Percentiles rank a stretch among this genome's conserved stretches.
Evolutionary conservation across 495 filamentous ascomycete species (phyloP).

Genomic region (Daldinia decipiens): DNA sequence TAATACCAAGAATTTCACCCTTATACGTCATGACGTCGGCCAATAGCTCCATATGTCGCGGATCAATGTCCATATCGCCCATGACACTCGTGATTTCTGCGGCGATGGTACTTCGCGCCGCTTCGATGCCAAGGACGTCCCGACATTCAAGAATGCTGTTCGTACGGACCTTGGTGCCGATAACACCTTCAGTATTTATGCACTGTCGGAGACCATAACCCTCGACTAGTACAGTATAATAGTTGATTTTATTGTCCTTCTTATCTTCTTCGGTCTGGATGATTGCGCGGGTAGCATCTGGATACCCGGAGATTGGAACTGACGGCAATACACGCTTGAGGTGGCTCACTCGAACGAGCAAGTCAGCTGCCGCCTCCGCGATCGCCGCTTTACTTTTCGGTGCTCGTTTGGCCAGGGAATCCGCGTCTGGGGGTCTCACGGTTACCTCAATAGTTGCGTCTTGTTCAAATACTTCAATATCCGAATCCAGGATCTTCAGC

Average conservation of each 20-base stretch:
- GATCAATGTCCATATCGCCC: constrained; percentile 94
- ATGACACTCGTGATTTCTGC: constrained; percentile 84
- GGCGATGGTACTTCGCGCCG: constrained; percentile 85
- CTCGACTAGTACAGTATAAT: constrained; percentile 86
- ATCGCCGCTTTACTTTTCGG: constrained; percentile 62
- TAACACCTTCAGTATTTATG: constrained; percentile 90
- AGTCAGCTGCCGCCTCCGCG: constrained; percentile 68
- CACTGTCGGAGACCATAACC: constrained; percentile 89
- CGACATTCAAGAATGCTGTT: constrained; percentile 93
- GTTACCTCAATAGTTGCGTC: constrained; percentile 66
- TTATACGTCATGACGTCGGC: constrained; percentile 99
- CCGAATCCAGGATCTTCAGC: constrained; percentile 69
- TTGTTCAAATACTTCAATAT: constrained; percentile 59
- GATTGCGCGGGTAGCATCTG: constrained; percentile 85
- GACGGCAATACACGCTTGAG: constrained; percentile 82
- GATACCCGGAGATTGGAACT: constrained; percentile 86
- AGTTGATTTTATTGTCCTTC: constrained; percentile 58
- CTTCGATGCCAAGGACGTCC: constrained; percentile 97
- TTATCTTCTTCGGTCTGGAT: constrained; percentile 70
- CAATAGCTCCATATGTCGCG: constrained; percentile 96
- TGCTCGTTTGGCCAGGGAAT: constrained; percentile 56
- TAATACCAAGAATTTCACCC: constrained; percentile 97
- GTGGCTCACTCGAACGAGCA: constrained; percentile 82
- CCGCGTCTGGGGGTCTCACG: constrained; percentile 61
- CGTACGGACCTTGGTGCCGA: constrained; percentile 74